Evolutionary conservation across 2,329 filamentous ascomycete species (phyloP), one percentile per base, ranked within the genome.

Genomic region (Paraphaeosphaeria minitans): DNA sequence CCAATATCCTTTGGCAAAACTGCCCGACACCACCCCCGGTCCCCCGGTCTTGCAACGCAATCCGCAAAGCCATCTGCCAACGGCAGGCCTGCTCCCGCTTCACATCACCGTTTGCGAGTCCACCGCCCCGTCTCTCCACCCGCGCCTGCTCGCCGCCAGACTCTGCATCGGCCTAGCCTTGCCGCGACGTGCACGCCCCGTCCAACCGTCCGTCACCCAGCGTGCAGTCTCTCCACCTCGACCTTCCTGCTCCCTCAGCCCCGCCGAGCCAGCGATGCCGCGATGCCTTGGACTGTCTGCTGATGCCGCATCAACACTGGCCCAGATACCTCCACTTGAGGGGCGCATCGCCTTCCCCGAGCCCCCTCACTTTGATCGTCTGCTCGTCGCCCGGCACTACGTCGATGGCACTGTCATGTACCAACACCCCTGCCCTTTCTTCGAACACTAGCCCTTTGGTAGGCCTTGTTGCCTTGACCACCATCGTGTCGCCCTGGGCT

Each of bases 401-500:
- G 66, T 87, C 85, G 54, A 87, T 78, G 9, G 83, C 84, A 66
- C 83, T 86, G 68, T 87, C 84, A 53, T 81, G 79, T 21, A 85
- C 72, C 13, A 80, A 76, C 43, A 86, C 79, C 12, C 82, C 83
- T 54, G 84, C 80, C 53, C 82, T 72, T 66, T 86, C 85, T 69
- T 86, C 84, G 62, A 86, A 85, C 4, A 86, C 84, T n/a, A 87
- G 72, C 13, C 84, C 84, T 63, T 87, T 87, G 2, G 84, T 84
- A 1, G 85, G 84, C 70, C 81, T 83, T 48, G 75, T 67, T 6
- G 81, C 79, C 62, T 69, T 81, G 63, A 86, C 77, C 31, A 74
- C 65, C 37, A 85, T 79, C 45, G 74, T 77, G 42, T 75, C 71
- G n/a, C 77, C 77, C 24, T 74, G 68, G 12, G 66, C 64, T n/a